Percentiles rank a stretch among this genome's conserved stretches.
These are phyloP conservation scores for Zychaea mexicana DNA, from an alignment of 371 early-diverging fungal species.

Conservation along the genomic window DNA sequence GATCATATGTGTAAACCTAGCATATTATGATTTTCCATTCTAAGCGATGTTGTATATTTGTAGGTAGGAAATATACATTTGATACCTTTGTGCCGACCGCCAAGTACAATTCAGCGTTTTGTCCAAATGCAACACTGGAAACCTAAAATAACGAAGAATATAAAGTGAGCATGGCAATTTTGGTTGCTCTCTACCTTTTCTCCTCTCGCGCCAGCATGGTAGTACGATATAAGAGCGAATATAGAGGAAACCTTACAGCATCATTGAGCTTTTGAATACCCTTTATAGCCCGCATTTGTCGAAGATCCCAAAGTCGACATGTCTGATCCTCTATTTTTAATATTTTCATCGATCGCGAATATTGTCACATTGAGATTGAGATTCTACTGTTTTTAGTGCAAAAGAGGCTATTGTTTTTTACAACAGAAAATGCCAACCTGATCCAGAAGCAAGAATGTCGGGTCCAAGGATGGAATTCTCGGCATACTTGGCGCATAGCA, in stretches of 20 bases:
- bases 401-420: not conserved
- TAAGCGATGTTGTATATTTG: too few relatives aligned
- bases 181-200: not conserved
- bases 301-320: conserved; percentile 48
- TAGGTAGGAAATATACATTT: not conserved
- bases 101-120: conserved; percentile 30
- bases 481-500: conserved; percentile 15
- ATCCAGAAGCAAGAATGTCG: conserved; percentile 21
- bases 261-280: conserved; percentile 30
- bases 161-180: too few relatives aligned
- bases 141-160: conserved; percentile 22
- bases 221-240: not conserved
- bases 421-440: conserved; percentile 3
- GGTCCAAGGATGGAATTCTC: conserved; percentile 10
- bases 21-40: too few relatives aligned
- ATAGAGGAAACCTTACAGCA: conserved; percentile 24
- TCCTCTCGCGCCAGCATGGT: too few relatives aligned
- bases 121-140: conserved; percentile 43
- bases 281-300: conserved; percentile 24
- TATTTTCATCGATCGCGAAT: not conserved
- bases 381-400: not conserved
- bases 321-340: conserved; percentile 40
- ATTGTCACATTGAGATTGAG: not conserved
- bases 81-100: conserved; percentile 40
- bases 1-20: conserved; percentile 42